Evolutionary conservation across 805 yeast genomes (phyloP).

Genomic region (Pichia scutulata): DNA sequence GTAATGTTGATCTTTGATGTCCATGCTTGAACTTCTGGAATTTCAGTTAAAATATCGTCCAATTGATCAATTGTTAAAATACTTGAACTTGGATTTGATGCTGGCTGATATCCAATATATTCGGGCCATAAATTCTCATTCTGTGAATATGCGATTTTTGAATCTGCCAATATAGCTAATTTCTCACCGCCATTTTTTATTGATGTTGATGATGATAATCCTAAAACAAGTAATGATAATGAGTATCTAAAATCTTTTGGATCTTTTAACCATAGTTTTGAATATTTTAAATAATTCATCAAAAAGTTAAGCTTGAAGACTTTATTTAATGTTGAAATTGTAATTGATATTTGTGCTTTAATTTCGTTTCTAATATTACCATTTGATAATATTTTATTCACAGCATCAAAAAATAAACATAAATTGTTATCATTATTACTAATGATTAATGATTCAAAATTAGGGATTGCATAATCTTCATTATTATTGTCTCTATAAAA

Average conservation of each 20-base stretch:
- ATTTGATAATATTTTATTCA: constrained; percentile 9
- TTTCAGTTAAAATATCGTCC: neutral
- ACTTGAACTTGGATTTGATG: neutral
- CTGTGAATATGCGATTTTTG: constrained; percentile 10
- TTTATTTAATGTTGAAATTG: constrained; percentile 22
- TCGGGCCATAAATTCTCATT: constrained; percentile 16
- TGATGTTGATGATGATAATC: constrained; percentile 4
- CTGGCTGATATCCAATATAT: constrained; percentile 3
- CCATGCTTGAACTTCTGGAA: neutral
- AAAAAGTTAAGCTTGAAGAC: constrained; percentile 20
- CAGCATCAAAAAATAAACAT: constrained; percentile 29
- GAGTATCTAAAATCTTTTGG: constrained; percentile 15
- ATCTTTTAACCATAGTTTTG: constrained; percentile 16
- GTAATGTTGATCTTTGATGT: neutral
- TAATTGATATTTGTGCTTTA: constrained; percentile 20
- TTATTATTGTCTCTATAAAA: constrained; percentile 22
- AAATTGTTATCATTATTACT: constrained; percentile 34
- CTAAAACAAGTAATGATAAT: constrained; percentile 14
- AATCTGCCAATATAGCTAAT: constrained; percentile 5
- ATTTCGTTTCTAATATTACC: constrained; percentile 17
- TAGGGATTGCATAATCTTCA: constrained; percentile 28
- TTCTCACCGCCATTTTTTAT: neutral
- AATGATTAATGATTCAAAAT: constrained; percentile 35
- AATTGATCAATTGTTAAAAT: constrained; percentile 1
- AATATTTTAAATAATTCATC: constrained; percentile 17